These are phyloP conservation scores for Ophiostoma triangulosporum DNA, from an alignment of 2,329 filamentous ascomycete species.

Conservation along the genomic window DNA sequence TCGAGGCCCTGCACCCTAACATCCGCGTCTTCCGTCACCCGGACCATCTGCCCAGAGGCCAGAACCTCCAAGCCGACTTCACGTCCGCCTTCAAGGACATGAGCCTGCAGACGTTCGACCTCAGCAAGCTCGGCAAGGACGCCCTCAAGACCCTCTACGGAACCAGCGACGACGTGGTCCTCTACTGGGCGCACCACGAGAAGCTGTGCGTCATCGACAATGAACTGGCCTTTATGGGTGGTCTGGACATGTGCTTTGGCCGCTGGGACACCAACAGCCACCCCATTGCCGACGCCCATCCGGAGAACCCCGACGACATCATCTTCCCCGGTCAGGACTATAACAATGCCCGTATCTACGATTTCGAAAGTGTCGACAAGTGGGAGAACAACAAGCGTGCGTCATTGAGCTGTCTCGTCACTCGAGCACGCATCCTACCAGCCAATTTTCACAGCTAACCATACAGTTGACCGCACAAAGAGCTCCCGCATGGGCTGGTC, in stretches of 20 bases:
- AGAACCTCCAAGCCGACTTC: constrained; percentile 54
- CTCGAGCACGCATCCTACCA: background rate
- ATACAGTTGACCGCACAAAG: constrained; percentile 55
- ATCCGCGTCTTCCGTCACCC: constrained; percentile 85
- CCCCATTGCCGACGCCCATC: constrained; percentile 72
- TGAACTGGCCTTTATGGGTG: constrained; percentile 78
- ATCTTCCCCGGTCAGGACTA: constrained; percentile 86
- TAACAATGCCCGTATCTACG: constrained; percentile 76
- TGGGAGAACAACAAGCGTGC: constrained; percentile 70
- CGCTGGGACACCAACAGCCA: constrained; percentile 82
- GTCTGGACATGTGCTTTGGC: constrained; percentile 76
- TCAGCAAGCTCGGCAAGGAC: constrained; percentile 56
- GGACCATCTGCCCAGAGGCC: constrained; percentile 66
- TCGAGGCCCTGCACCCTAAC: constrained; percentile 68
- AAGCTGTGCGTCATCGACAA: constrained; percentile 77
- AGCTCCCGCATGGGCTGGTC: constrained; percentile 88
- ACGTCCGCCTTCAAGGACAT: constrained; percentile 42
- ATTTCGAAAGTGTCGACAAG: constrained; percentile 63
- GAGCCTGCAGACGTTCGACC: constrained; percentile 34
- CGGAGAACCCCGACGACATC: constrained; percentile 58
- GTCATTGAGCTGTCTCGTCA: constrained; percentile 13
- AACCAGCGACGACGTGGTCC: constrained; percentile 62
- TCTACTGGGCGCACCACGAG: constrained; percentile 91
- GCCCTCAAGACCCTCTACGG: constrained; percentile 70
- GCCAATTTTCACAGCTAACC: constrained; percentile 1